Base-by-base conservation (phyloP, 371 early-diverging fungal genomes). In the Amoeboaphelidium protococcarum region DNA sequence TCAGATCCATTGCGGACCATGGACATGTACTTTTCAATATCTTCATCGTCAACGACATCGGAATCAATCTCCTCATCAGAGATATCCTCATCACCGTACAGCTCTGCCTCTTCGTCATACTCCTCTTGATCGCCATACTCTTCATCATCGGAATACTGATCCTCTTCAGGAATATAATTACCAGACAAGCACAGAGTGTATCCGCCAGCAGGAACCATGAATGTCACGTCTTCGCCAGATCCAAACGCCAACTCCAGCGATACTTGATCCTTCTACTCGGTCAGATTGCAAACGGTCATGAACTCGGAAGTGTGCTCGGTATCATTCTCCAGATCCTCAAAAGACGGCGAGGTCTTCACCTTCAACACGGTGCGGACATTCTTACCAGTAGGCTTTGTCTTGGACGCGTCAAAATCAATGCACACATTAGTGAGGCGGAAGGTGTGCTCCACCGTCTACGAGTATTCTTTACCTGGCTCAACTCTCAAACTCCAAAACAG, bases 131-230 rank as follows among this genome's bases (percentile, higher is more conserved):
- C 47, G 0, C 40, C 44, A 46, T 41, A 23, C 6, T 59, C 61
- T 43, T 52, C 54, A 23, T 47, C 26, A 19, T 51, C 56, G 12
- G 22, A 45, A 24, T 47, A 52, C 12, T 51, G 46, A 21, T 52
- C 48, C 25, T 48, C 54, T 25, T 51, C 46, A 23, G 40, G 44
- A 13, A 43, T 46, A 46, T 41, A 22, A 12, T 26, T 19, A 2
- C 24, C 26, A 4, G 2, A 19, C 23, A 2, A 3, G n/a, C 12
- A 13, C 10, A 22, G 2, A 13, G n/a, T 13, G n/a, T 20, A 26
- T 12, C 27, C 12, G 25, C 23, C 23, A 19, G 10, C 21, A n/a
- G 21, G 25, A 2, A 45, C 20, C 20, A 2, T 1, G 2, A 25
- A 22, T 25, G n/a, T 2, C 20, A 6, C 27, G 20, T 27, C 16